Percentiles rank a stretch among this genome's conserved stretches.
Evolutionary conservation across 2,329 filamentous ascomycete species (phyloP).

Genomic region (Furcasterigmium sp.): DNA sequence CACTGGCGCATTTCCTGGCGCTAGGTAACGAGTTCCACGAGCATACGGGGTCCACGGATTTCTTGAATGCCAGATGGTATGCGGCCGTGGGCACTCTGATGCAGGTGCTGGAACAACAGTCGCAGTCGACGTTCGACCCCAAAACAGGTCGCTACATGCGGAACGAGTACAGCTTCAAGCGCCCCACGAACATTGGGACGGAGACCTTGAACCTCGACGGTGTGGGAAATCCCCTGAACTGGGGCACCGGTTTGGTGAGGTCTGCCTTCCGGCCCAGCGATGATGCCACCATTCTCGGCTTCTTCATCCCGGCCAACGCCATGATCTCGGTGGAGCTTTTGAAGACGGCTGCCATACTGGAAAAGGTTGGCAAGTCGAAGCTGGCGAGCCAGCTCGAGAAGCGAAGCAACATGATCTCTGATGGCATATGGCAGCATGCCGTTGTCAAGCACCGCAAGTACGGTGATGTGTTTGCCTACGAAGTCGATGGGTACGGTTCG

Average conservation of each 20-base stretch:
- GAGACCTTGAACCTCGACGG: constrained; percentile 82
- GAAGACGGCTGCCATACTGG: constrained; percentile 66
- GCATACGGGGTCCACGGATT: constrained; percentile 71
- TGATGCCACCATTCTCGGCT: constrained; percentile 89
- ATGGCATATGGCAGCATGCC: constrained; percentile 80
- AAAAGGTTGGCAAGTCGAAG: constrained; percentile 49
- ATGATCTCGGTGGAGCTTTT: constrained; percentile 91
- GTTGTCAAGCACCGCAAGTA: constrained; percentile 71
- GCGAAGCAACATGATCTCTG: constrained; percentile 58
- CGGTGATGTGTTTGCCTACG: constrained; percentile 78
- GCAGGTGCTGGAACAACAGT: constrained; percentile 70
- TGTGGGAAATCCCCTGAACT: constrained; percentile 85
- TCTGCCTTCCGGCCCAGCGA: constrained; percentile 94
- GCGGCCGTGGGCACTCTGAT: constrained; percentile 71
- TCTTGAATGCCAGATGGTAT: constrained; percentile 75
- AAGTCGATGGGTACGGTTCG: constrained; percentile 83
- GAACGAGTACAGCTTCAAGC: constrained; percentile 85
- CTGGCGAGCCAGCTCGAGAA: constrained; percentile 51
- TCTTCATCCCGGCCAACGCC: constrained; percentile 92
- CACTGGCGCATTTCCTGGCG: constrained; percentile 83
- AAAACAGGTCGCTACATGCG: constrained; percentile 56
- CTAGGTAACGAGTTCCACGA: constrained; percentile 83
- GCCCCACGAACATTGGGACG: constrained; percentile 74
- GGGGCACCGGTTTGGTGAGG: constrained; percentile 77
- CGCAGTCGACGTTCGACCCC: constrained; percentile 71